phyloP scores from a whole-genome alignment of 768 basidiomycete genomes.

The Leucosporidium scottii region DNA sequence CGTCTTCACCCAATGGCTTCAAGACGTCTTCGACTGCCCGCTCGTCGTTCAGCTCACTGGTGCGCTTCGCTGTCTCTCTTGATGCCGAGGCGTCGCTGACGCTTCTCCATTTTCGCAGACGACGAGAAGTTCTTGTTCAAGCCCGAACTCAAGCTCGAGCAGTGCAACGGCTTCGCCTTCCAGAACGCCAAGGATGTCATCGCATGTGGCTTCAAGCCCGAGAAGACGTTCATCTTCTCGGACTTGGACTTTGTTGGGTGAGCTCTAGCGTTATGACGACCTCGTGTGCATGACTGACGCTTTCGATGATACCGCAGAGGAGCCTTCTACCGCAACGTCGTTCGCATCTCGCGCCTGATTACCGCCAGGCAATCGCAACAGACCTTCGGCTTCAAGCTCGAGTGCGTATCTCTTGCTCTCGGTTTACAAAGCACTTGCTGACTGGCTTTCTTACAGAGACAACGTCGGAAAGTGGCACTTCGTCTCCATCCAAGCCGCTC shows the following conservation, averaged over 20 bases:
- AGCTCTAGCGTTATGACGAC: slow-evolving; percentile 22
- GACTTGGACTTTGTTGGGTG: slow-evolving; percentile 73
- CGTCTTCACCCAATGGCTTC: slow-evolving; percentile 97
- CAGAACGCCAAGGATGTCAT: slow-evolving; percentile 94
- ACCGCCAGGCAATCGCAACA: slow-evolving; percentile 89
- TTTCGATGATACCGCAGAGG: slow-evolving; percentile 50
- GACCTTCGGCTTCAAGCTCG: slow-evolving; percentile 93
- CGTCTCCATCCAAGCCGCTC: slow-evolving; percentile 87
- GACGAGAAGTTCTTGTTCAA: slow-evolving; percentile 99
- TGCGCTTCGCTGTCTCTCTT: slow-evolving; percentile 38
- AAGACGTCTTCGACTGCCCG: slow-evolving; percentile 90
- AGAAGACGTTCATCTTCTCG: slow-evolving; percentile 96
- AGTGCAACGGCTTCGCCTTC: slow-evolving; percentile 70
- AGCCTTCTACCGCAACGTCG: slow-evolving; percentile 86
- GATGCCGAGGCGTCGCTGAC: background rate
- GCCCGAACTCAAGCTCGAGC: slow-evolving; percentile 81
- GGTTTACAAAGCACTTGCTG: background rate
- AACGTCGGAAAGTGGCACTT: slow-evolving; percentile 98
- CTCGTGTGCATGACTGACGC: background rate
- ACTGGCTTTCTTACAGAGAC: slow-evolving; percentile 53
- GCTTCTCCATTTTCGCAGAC: slow-evolving; percentile 49
- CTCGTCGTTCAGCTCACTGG: slow-evolving; percentile 93
- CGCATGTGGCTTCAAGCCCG: slow-evolving; percentile 81
- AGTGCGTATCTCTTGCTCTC: slow-evolving; percentile 53
- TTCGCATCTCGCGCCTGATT: slow-evolving; percentile 84